phyloP scores from a whole-genome alignment of 2,329 filamentous ascomycete genomes.

The Fusarium albidum region DNA sequence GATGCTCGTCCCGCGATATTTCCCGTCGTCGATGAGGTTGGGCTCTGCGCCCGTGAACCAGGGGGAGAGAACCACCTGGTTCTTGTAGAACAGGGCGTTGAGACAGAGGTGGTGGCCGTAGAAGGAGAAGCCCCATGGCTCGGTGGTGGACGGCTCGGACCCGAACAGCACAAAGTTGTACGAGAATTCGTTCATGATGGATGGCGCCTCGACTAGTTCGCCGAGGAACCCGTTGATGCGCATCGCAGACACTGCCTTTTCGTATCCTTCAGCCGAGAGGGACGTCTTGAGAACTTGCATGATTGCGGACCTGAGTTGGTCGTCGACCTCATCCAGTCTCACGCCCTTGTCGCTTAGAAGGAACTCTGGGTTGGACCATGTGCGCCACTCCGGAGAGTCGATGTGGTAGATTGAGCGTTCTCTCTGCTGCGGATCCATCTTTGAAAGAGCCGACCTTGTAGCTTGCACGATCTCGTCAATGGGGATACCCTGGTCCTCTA shows the following conservation, averaged over 20 bases:
- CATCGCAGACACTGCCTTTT: conserved; percentile 75
- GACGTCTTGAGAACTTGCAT: conserved; percentile 64
- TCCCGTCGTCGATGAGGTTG: conserved; percentile 74
- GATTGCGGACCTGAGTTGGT: conserved; percentile 55
- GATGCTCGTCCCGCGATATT: conserved; percentile 70
- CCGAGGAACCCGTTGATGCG: conserved; percentile 79
- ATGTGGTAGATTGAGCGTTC: conserved; percentile 65
- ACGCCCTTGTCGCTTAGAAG: conserved; percentile 73
- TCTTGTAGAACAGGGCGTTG: conserved; percentile 71
- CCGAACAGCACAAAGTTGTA: conserved; percentile 82
- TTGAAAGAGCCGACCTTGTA: conserved; percentile 58
- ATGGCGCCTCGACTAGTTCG: conserved; percentile 67
- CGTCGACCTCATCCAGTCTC: conserved; percentile 68
- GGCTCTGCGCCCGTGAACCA: conserved; percentile 85
- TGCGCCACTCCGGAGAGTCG: conserved; percentile 76
- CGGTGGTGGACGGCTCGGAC: conserved; percentile 56
- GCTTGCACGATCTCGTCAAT: conserved; percentile 64
- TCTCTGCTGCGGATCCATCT: conserved; percentile 51
- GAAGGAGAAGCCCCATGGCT: conserved; percentile 76
- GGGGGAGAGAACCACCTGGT: conserved; percentile 74
- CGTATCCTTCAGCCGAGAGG: conserved; percentile 74
- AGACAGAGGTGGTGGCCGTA: conserved; percentile 84
- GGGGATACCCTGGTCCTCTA: conserved; percentile 71
- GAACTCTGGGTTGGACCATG: conserved; percentile 77
- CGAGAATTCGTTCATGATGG: conserved; percentile 76